phyloP scores from a whole-genome alignment of 306 rosid genomes.

The Coriaria nepalensis region DNA sequence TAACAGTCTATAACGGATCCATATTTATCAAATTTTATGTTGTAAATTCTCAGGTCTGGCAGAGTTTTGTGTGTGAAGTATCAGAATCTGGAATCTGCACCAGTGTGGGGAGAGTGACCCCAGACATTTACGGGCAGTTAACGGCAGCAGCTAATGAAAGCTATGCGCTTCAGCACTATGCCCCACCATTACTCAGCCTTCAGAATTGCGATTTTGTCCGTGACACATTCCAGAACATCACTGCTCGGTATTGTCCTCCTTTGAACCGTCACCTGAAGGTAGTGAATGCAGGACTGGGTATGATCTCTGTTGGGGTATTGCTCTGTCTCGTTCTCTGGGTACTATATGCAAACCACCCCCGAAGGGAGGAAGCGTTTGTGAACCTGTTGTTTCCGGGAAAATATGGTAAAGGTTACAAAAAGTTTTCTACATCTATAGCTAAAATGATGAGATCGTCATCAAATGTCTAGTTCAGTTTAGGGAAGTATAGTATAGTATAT shows the following conservation, averaged over 20 bases:
- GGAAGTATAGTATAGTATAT: constrained; percentile 1
- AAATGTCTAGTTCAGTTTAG: constrained; percentile 24
- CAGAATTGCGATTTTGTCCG: constrained; percentile 92
- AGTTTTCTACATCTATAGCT: constrained; percentile 6
- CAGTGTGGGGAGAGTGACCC: constrained; percentile 72
- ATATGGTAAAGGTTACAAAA: constrained; percentile 16
- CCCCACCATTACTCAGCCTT: constrained; percentile 68
- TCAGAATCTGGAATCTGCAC: constrained; percentile 48
- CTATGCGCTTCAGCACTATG: constrained; percentile 82
- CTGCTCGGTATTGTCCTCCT: constrained; percentile 65
- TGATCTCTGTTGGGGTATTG: constrained; percentile 76
- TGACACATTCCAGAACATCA: constrained; percentile 61
- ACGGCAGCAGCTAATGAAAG: constrained; percentile 75
- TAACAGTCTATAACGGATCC: neutral
- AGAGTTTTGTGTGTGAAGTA: constrained; percentile 51
- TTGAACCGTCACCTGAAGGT: constrained; percentile 52
- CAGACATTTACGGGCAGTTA: constrained; percentile 48
- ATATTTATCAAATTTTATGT: neutral
- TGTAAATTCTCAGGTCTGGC: constrained; percentile 59
- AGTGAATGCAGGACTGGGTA: constrained; percentile 65
- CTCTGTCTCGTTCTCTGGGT: constrained; percentile 90
- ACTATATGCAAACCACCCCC: constrained; percentile 89
- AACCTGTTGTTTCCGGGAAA: constrained; percentile 34
- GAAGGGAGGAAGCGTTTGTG: constrained; percentile 64
- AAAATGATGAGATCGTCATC: constrained; percentile 19